Evolutionary conservation across 129 eudicot species (phyloP).

Genomic region (Scalesia atractyloides): DNA sequence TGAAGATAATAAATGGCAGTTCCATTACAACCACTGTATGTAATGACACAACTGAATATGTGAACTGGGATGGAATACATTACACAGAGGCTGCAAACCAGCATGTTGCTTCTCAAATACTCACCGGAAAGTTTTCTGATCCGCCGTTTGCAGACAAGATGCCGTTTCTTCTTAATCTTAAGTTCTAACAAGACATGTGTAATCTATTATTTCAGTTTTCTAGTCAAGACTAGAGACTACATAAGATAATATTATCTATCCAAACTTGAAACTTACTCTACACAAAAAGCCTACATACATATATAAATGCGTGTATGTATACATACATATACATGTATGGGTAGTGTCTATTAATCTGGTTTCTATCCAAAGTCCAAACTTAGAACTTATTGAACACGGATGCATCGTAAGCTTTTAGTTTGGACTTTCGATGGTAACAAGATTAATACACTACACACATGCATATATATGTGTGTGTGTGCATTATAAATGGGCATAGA

Average conservation of each 20-base stretch:
- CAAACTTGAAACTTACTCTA: no score
- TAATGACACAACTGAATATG: constrained; percentile 66
- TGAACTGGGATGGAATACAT: constrained; percentile 95
- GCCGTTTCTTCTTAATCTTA: constrained; percentile 82
- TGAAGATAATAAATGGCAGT: constrained; percentile 62
- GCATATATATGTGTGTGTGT: no score
- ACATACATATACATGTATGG: no score
- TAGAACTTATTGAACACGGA: no score
- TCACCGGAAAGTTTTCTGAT: constrained; percentile 89
- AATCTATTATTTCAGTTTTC: constrained; percentile 13
- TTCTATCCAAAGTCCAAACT: no score
- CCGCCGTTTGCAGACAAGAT: constrained; percentile 77
- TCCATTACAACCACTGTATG: constrained; percentile 66
- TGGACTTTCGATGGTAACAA: no score
- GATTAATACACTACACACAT: no score
- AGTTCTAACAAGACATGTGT: constrained; percentile 39
- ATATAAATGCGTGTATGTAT: no score
- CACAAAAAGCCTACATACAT: no score
- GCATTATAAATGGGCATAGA: no score
- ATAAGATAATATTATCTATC: constrained; percentile 3
- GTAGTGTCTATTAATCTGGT: no score
- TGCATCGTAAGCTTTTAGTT: no score
- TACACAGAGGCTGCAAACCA: constrained; percentile 96
- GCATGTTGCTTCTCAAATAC: constrained; percentile 83
- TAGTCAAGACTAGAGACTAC: not conserved